Evolutionary conservation across 345 rosid species (phyloP), one percentile per base, ranked within the genome.

Genomic region (Noccaea caerulescens): DNA sequence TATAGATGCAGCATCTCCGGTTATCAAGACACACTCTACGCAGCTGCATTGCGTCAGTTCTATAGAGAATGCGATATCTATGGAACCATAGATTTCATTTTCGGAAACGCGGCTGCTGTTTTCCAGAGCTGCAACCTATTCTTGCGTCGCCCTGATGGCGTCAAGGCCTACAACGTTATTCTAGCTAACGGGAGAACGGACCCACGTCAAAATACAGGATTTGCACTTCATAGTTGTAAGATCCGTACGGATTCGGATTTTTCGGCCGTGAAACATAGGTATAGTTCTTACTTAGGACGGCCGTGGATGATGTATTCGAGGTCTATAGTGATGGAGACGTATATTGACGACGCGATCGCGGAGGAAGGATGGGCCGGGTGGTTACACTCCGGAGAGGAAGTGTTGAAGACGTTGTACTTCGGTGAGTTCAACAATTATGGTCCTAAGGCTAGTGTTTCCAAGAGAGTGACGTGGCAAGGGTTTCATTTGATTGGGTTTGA

Each of bases 281-380:
- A 46, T 30, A 27, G 8, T 0, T 83, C 91, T 0, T 92, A 85
- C 50, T 77, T 92, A 0, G 96, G 98, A 34, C 80, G 98, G 72
- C 92, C 98, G 18, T 92, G 98, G 98, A 86, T 78, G 45, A 25
- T 45, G 43, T 88, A 86, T 71, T 88, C 98, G 11, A 88, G 94
- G 64, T 62, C 91, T 4, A 72, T 92, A 7, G 80, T 92, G 52
- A 86, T 92, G 87, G 76, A 88, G 63, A 78, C 96, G 4, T 74
- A 49, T n/a, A 83, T 92, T 0, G 96, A 83, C 2, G 84, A 77
- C 1, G 68, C 52, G 4, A 73, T 90, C 9, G 69, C 83, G 0
- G 46, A 85, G 3, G 82, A 64, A 38, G 98, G 95, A 7, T 92
- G 96, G 98, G 34, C 80, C 4, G 80, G 82, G 80, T 92, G 96